Base-by-base conservation (phyloP, 148 eudicot species). In the Tetragonia tetragonoides region DNA sequence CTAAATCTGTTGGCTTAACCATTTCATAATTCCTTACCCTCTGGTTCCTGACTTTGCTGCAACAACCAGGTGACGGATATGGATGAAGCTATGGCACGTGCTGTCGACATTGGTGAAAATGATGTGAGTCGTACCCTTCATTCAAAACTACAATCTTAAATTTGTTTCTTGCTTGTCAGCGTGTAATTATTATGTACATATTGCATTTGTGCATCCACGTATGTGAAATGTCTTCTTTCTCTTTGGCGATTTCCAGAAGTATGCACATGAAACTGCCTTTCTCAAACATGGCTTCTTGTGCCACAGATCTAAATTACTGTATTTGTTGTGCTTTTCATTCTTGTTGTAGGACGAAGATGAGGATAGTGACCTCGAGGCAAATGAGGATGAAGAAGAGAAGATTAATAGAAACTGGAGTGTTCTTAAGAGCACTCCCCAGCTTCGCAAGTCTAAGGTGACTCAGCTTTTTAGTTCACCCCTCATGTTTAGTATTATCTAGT, bases 71-170 rank as follows among this genome's bases (percentile, higher is more conserved):
- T 85, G 73, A 75, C 93, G 66, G 97, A 89, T 81, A 89, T 90
- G 62, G 99, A 96, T 85, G 99, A 96, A 18, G 98, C 99, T 81
- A 95, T 95, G 97, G 98, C 99, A 54, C 86, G 83, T 71, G 99
- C 99, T 59, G 97, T 96, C 75, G 99, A 96, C 86, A 96, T 96
- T 63, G 98, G 99, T 71, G 98, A 96, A 84, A 90, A 84, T 82
- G 98, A 96, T 76, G 99, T 92, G 84, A 88, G 92, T 78, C 72
- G 39, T 39, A 74, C 57, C 74, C 49, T 77, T 57, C 57, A 17
- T 57, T 24, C 17, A 37, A 24, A 8, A n/a, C 16, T 21, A 16
- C 37, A 71, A 11, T 41, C 42, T 7, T 16, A 37, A 18, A 42
- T 14, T 38, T 68, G 20, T 24, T 49, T 28, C 68, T 28, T 44